A percentile compares a stretch with the other conserved stretches of the same genome.
Conservation (phyloP, 192 early-diverging fungal species). For the Umbelopsis ramanniana region DNA sequence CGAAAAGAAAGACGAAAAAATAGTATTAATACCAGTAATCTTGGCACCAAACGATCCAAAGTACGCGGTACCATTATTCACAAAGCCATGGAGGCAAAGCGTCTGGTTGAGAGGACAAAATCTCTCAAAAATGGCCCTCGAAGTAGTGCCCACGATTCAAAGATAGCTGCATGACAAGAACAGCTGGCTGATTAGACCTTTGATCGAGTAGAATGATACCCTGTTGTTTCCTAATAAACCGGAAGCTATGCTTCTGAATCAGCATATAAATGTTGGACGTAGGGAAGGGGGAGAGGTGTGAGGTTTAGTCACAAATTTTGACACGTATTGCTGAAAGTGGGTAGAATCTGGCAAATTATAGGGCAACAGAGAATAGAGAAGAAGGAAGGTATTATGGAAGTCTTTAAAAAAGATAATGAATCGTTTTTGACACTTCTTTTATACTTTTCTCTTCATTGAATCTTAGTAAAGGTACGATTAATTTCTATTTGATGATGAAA, state of each 20-base stretch:
- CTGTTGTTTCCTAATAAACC: background rate
- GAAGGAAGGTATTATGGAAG: too few species aligned
- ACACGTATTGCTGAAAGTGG: too few species aligned
- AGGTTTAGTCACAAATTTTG: too few species aligned
- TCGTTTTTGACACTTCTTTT: too few species aligned
- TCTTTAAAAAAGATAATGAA: too few species aligned
- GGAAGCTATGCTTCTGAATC: background rate
- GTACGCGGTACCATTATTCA: constrained; percentile 28
- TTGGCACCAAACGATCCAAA: constrained; percentile 11
- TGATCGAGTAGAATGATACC: background rate
- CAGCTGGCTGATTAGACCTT: background rate
- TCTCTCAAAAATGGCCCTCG: constrained; percentile 20
- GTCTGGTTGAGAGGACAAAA: constrained; percentile 37
- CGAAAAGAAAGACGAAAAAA: constrained; percentile 38
- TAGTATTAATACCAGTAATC: constrained; percentile 15
- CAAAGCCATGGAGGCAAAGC: constrained; percentile 24
- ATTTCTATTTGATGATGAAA: too few species aligned
- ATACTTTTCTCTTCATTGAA: too few species aligned
- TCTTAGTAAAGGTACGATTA: too few species aligned
- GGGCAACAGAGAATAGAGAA: too few species aligned
- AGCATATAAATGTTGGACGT: too few species aligned
- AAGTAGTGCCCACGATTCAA: background rate
- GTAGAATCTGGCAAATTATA: too few species aligned
- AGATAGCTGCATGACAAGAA: background rate
- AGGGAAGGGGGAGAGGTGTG: too few species aligned